These are phyloP conservation scores for Naematelia encephala DNA, from an alignment of 768 basidiomycete genomes.

Conservation along the genomic window DNA sequence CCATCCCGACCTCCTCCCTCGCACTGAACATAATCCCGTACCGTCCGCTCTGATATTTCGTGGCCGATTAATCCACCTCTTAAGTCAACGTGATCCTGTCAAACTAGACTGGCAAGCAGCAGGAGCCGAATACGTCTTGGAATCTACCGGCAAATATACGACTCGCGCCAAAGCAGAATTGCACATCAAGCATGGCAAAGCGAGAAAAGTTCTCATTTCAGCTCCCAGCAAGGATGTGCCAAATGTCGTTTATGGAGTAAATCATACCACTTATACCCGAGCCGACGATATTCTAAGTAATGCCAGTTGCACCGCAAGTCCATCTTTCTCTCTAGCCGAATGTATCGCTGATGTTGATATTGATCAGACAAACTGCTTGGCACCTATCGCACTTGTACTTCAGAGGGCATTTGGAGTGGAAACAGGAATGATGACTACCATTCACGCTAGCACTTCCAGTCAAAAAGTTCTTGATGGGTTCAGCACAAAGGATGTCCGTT, in stretches of 20 bases:
- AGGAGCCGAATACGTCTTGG: slow-evolving; percentile 49
- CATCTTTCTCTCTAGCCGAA: too few relatives aligned
- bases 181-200: slow-evolving; percentile 43
- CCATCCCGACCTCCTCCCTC: slow-evolving; percentile 25
- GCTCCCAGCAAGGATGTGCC: slow-evolving; percentile 46
- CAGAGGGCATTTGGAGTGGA: slow-evolving; percentile 48
- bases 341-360: not conserved
- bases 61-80: slow-evolving; percentile 41
- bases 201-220: slow-evolving; percentile 50
- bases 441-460: slow-evolving; percentile 49
- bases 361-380: slow-evolving; percentile 50
- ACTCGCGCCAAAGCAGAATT: slow-evolving; percentile 37
- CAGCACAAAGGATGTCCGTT: slow-evolving; percentile 43
- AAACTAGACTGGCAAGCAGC: slow-evolving; percentile 44
- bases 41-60: slow-evolving; percentile 31
- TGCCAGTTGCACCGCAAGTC: slow-evolving; percentile 49
- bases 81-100: slow-evolving; percentile 42
- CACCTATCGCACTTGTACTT: slow-evolving; percentile 49
- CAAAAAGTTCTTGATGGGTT: slow-evolving; percentile 52
- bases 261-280: slow-evolving; percentile 35
- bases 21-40: slow-evolving; percentile 29
- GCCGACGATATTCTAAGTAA: slow-evolving; percentile 46
- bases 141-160: slow-evolving; percentile 48
- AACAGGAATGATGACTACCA: slow-evolving; percentile 51
- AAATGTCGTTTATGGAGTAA: slow-evolving; percentile 50